Conservation (phyloP, 306 rosid species). For the Trifolium pratense region DNA sequence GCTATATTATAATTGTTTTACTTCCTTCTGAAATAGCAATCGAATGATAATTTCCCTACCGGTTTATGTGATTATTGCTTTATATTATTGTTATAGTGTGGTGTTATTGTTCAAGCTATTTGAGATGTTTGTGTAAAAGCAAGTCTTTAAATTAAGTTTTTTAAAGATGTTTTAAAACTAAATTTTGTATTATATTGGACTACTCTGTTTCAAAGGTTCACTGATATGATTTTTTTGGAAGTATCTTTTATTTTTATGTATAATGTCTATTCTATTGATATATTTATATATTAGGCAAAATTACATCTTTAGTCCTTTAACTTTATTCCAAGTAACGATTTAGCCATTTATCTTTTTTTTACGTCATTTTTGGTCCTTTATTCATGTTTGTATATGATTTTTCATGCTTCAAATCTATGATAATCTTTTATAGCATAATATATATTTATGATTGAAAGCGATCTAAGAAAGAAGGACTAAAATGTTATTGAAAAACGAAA, state of each 20-base stretch:
- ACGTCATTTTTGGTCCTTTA: no score
- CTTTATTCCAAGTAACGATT: no score
- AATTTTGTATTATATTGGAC: constrained; percentile 23
- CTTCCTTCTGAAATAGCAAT: constrained; percentile 19
- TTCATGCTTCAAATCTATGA: no score
- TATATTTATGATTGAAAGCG: no score
- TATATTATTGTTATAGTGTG: constrained; percentile 18
- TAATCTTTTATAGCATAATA: no score
- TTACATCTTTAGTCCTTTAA: no score
- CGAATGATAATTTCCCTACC: constrained; percentile 24
- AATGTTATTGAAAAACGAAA: no score
- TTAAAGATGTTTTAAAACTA: constrained; percentile 24
- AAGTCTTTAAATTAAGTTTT: constrained; percentile 13
- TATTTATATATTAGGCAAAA: no score
- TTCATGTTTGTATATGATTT: no score
- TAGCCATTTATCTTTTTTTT: no score
- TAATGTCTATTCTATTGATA: constrained; percentile 1
- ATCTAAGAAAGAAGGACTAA: no score
- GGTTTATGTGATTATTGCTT: constrained; percentile 30
- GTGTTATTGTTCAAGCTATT: constrained; percentile 30
- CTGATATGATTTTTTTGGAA: constrained; percentile 30
- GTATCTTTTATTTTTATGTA: constrained; percentile 22
- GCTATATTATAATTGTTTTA: constrained; percentile 16
- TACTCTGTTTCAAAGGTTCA: constrained; percentile 25
- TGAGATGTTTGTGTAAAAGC: constrained; percentile 25